phyloP scores from a whole-genome alignment of 164 flowering plant genomes.

The Annona cherimola region DNA sequence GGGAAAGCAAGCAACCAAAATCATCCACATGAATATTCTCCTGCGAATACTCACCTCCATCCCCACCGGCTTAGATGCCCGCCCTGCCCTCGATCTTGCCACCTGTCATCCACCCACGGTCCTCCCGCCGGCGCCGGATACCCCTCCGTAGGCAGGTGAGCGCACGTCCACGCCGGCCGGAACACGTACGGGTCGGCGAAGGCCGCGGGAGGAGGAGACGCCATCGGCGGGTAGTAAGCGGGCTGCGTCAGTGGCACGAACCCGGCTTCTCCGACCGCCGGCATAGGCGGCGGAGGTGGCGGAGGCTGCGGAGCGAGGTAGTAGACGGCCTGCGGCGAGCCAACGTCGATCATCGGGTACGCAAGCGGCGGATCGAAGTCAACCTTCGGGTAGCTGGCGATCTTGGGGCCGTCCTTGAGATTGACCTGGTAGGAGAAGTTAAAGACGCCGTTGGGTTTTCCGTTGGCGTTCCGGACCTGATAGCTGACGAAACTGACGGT shows the following conservation, averaged over 20 bases:
- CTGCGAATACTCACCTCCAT: not conserved
- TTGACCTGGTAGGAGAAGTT: slow-evolving; percentile 39
- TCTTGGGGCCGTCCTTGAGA: not conserved
- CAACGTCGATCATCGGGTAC: not conserved
- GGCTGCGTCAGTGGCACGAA: not conserved
- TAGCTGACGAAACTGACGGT: slow-evolving; percentile 36
- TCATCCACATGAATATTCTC: not conserved
- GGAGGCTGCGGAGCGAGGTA: not conserved
- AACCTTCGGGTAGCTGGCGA: not conserved
- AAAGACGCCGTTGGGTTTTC: slow-evolving; percentile 48
- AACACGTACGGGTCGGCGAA: slow-evolving; percentile 4
- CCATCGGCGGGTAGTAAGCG: slow-evolving; percentile 3
- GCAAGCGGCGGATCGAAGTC: slow-evolving; percentile 10
- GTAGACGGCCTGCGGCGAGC: not conserved
- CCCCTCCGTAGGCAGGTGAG: not conserved
- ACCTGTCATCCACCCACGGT: slow-evolving; percentile 4
- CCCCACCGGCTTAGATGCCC: not conserved
- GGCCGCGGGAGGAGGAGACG: not conserved
- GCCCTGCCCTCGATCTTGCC: not conserved
- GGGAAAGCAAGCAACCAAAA: too few relatives aligned
- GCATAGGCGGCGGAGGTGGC: not conserved
- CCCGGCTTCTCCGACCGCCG: not conserved
- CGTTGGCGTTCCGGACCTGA: slow-evolving; percentile 35
- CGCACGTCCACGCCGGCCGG: not conserved
- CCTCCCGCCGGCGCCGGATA: not conserved